Conservation (phyloP, 2,329 filamentous ascomycete genomes). For the Ophiosphaerella narmari region DNA sequence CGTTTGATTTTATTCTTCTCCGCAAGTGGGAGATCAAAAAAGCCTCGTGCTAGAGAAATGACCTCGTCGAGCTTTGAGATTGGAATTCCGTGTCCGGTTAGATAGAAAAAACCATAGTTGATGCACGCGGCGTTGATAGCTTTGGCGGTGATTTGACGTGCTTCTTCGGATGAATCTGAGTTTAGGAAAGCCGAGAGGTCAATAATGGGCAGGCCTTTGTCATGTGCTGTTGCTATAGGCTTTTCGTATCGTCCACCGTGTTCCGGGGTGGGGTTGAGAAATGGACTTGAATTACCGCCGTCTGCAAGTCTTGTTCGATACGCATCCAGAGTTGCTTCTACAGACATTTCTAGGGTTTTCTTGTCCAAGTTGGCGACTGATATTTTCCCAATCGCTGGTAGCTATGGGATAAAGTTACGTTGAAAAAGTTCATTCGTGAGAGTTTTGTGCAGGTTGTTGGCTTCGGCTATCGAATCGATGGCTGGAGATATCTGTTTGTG, state of each 20-base stretch:
- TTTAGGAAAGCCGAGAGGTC: slow-evolving; percentile 48
- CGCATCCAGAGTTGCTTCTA: slow-evolving; percentile 13
- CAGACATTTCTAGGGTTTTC: slow-evolving; percentile 6
- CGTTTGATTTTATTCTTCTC: slow-evolving; percentile 44
- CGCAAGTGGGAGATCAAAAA: slow-evolving; percentile 36
- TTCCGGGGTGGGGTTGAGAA: slow-evolving; percentile 28
- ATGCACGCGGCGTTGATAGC: slow-evolving; percentile 45
- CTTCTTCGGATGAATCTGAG: slow-evolving; percentile 13
- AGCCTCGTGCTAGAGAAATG: slow-evolving; percentile 38
- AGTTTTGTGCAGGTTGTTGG: too few species aligned
- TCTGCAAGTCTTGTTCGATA: slow-evolving; percentile 8
- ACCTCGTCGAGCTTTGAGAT: slow-evolving; percentile 26
- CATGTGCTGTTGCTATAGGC: slow-evolving; percentile 18
- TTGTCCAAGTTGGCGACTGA: background rate
- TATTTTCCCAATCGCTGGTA: too few species aligned
- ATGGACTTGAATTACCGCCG: background rate
- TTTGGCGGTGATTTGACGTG: slow-evolving; percentile 29
- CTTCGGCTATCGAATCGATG: too few species aligned
- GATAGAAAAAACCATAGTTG: slow-evolving; percentile 51
- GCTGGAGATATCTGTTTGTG: background rate
- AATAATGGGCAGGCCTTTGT: slow-evolving; percentile 45
- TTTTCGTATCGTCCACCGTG: slow-evolving; percentile 11
- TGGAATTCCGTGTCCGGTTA: slow-evolving; percentile 49
- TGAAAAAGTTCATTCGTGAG: too few species aligned
- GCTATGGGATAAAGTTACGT: too few species aligned